Evolutionary conservation across 2,329 filamentous ascomycete genomes (phyloP).

Genomic region (Trichoderma sp.): DNA sequence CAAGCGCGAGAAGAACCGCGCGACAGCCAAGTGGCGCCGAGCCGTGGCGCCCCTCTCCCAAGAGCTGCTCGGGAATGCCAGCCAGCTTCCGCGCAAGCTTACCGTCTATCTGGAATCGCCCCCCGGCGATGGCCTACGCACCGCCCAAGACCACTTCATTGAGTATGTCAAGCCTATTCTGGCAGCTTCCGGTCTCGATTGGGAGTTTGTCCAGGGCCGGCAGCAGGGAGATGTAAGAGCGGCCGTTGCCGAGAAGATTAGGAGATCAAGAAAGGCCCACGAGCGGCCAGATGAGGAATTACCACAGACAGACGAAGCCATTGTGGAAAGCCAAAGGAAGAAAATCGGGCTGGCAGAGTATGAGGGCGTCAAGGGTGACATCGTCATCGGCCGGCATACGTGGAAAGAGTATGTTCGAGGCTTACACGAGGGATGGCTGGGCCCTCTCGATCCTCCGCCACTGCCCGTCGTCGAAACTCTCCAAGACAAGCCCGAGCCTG

Average conservation of each 20-base stretch:
- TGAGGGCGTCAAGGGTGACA: constrained; percentile 74
- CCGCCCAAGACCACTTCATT: constrained; percentile 91
- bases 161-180: constrained; percentile 94
- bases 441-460: constrained; percentile 69
- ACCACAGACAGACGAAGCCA: constrained; percentile 51
- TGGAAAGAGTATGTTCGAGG: constrained; percentile 98
- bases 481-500: constrained; percentile 28
- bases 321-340: constrained; percentile 64
- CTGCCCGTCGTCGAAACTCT: constrained; percentile 32
- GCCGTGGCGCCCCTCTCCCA: constrained; percentile 81
- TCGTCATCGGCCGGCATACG: constrained; percentile 85
- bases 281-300: constrained; percentile 53
- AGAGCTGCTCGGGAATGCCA: constrained; percentile 68
- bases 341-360: constrained; percentile 70
- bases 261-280: constrained; percentile 66
- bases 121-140: constrained; percentile 79
- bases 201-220: constrained; percentile 91
- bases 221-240: constrained; percentile 91
- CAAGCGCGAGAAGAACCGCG: constrained; percentile 81
- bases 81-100: constrained; percentile 76
- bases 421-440: constrained; percentile 94
- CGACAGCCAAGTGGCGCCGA: constrained; percentile 82
- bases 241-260: constrained; percentile 81
- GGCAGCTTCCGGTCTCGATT: constrained; percentile 86
- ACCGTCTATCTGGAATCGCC: constrained; percentile 85